These are phyloP conservation scores for Tricholoma furcatifolium DNA, from an alignment of 768 basidiomycete genomes.

Conservation along the genomic window DNA sequence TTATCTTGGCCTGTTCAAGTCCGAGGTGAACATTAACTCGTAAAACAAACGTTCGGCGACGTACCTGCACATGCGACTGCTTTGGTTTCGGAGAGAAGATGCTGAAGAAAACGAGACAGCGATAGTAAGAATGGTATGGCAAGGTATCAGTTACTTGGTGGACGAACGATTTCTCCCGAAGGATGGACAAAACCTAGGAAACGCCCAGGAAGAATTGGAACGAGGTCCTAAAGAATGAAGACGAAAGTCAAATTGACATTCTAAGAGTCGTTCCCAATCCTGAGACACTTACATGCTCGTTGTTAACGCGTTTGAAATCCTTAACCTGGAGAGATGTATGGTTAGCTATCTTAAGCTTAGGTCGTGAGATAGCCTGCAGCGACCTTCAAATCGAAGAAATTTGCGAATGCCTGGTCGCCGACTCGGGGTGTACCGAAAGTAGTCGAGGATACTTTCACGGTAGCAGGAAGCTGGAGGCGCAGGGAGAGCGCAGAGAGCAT, in stretches of 20 bases:
- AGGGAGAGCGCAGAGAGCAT: slow-evolving; percentile 39
- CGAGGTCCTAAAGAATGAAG: slow-evolving; percentile 23
- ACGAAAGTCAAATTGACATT: background rate
- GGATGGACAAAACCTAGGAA: slow-evolving; percentile 43
- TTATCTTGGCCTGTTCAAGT: slow-evolving; percentile 42
- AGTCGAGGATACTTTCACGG: slow-evolving; percentile 29
- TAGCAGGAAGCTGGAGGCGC: slow-evolving; percentile 31
- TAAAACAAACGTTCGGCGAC: background rate
- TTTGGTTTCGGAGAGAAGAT: slow-evolving; percentile 15
- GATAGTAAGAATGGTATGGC: background rate
- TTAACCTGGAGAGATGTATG: slow-evolving; percentile 14
- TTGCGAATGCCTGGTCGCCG: slow-evolving; percentile 35
- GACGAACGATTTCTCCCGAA: slow-evolving; percentile 30
- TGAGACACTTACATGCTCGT: slow-evolving; percentile 17
- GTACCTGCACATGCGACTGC: slow-evolving; percentile 38
- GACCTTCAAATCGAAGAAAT: slow-evolving; percentile 37
- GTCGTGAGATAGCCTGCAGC: slow-evolving; percentile 2
- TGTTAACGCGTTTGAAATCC: slow-evolving; percentile 26
- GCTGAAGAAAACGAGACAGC: slow-evolving; percentile 1
- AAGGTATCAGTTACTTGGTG: background rate
- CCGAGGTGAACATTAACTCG: too few relatives aligned
- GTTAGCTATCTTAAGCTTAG: background rate
- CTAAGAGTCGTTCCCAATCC: background rate
- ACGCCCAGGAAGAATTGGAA: slow-evolving; percentile 48
- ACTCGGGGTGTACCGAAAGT: slow-evolving; percentile 41